A percentile compares a stretch with the other conserved stretches of the same genome.
Conservation (phyloP, 2,329 filamentous ascomycete genomes). For the Colletotrichum sp. region DNA sequence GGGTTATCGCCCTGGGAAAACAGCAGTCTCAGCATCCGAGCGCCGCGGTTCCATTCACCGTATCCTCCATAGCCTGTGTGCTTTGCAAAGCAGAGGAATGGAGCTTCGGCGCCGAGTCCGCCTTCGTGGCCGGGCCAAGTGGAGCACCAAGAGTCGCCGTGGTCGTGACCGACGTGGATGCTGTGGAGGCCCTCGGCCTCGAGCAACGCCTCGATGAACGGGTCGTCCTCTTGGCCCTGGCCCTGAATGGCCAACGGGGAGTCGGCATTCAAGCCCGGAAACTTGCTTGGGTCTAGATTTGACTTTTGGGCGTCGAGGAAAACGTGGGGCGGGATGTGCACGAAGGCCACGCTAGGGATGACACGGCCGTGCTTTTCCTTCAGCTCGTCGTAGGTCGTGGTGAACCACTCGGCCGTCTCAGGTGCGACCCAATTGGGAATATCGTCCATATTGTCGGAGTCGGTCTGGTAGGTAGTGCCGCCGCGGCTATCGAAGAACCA, state of each 20-base stretch:
- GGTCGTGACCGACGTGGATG: conserved; percentile 63
- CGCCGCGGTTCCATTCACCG: conserved; percentile 66
- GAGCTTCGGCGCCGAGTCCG: conserved; percentile 37
- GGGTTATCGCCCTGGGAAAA: conserved; percentile 38
- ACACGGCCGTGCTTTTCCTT: conserved; percentile 19
- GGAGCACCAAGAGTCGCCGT: conserved; percentile 53
- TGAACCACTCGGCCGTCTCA: conserved; percentile 51
- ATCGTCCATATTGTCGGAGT: conserved; percentile 28
- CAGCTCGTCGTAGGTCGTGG: conserved; percentile 29
- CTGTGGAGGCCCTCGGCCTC: conserved; percentile 51
- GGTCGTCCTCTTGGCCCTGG: conserved; percentile 43
- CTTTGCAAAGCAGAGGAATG: conserved; percentile 61
- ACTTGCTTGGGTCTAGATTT: conserved; percentile 34
- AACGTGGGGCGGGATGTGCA: conserved; percentile 23
- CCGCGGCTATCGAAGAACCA: conserved; percentile 65
- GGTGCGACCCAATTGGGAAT: conserved; percentile 48
- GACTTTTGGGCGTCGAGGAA: conserved; percentile 20
- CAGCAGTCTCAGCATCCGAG: conserved; percentile 37
- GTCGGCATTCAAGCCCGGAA: conserved; percentile 35
- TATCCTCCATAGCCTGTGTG: conserved; percentile 76
- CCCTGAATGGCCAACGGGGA: conserved; percentile 32
- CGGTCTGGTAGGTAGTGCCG: conserved; percentile 40
- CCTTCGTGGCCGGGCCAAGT: conserved; percentile 27
- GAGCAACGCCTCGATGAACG: conserved; percentile 58
- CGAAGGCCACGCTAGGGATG: conserved; percentile 24